Percentiles rank a stretch among this genome's conserved stretches.
phyloP scores from a whole-genome alignment of 129 eudicot species.

The Centella asiatica region DNA sequence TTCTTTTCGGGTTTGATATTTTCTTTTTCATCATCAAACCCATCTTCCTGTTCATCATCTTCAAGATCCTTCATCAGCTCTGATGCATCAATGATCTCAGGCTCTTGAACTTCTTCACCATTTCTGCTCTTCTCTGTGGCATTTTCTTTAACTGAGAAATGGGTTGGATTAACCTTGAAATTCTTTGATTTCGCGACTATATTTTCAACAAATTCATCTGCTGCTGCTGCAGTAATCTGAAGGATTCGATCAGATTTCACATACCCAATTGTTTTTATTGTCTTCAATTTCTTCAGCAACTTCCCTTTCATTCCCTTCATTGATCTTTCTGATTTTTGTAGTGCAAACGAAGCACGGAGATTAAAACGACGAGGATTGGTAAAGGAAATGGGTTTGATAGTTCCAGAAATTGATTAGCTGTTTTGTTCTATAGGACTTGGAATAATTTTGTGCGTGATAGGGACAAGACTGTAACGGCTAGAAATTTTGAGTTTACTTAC shows the following conservation, averaged over 20 bases:
- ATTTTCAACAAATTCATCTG: conserved; percentile 30
- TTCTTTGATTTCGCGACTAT: conserved; percentile 25
- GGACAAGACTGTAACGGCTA: conserved; percentile 3
- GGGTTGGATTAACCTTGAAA: conserved; percentile 20
- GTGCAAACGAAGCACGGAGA: neutral
- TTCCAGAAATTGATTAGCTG: neutral
- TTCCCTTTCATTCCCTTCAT: conserved; percentile 81
- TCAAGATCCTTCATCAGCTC: conserved; percentile 73
- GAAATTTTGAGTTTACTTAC: too few relatives aligned
- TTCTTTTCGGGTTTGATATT: conserved; percentile 30
- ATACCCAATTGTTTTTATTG: conserved; percentile 62
- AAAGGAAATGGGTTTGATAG: neutral
- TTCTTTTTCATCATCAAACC: conserved; percentile 45
- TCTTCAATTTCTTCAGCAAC: conserved; percentile 70
- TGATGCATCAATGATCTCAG: conserved; percentile 54
- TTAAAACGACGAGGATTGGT: neutral
- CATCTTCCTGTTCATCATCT: conserved; percentile 50
- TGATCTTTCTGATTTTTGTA: neutral
- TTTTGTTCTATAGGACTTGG: neutral
- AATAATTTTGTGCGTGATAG: neutral
- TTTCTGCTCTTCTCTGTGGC: conserved; percentile 10
- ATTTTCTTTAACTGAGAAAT: conserved; percentile 23
- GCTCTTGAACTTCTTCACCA: conserved; percentile 33
- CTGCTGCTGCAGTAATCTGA: conserved; percentile 31
- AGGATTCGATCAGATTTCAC: conserved; percentile 59